A percentile compares a stretch with the other conserved stretches of the same genome.
phyloP scores from a whole-genome alignment of 1,284 basidiomycete species.

The Pseudozyma hubeiensis region DNA sequence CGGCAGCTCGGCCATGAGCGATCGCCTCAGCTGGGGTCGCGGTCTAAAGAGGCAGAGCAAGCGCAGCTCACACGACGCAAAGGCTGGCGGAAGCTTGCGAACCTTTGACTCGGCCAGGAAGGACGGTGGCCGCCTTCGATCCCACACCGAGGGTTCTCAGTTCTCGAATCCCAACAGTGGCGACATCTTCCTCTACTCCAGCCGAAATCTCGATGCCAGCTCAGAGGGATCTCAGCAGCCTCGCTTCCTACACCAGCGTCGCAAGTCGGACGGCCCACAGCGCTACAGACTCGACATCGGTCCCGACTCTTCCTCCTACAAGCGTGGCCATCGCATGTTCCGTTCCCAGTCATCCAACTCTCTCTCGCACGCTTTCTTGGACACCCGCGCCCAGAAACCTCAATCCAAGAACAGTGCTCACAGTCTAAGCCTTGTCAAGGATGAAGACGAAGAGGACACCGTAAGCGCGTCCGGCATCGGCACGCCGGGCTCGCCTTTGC shows the following conservation, averaged over 20 bases:
- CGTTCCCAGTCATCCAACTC: conserved; percentile 41
- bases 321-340: conserved; percentile 24
- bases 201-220: conserved; percentile 26
- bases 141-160: conserved; percentile 42
- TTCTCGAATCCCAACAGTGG: conserved; percentile 29
- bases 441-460: conserved; percentile 24
- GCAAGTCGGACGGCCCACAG: conserved; percentile 44
- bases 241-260: conserved; percentile 40
- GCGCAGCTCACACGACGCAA: conserved; percentile 34
- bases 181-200: conserved; percentile 44
- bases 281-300: conserved; percentile 17
- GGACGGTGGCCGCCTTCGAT: conserved; percentile 30
- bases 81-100: conserved; percentile 12
- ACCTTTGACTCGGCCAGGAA: conserved; percentile 10
- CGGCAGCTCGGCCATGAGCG: conserved; percentile 36
- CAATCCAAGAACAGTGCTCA: conserved; percentile 27
- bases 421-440: conserved; percentile 39
- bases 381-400: conserved; percentile 22
- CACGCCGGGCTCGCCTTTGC: conserved; percentile 24
- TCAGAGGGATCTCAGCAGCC: conserved; percentile 13
- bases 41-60: conserved; percentile 39
- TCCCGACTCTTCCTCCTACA: conserved; percentile 6
- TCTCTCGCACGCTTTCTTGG: conserved; percentile 33
- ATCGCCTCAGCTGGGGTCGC: conserved; percentile 49
- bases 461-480: not conserved